A percentile compares a stretch with the other conserved stretches of the same genome.
These are phyloP conservation scores for Sanghuangporus baumii DNA, from an alignment of 1,284 basidiomycete species.

Conservation along the genomic window DNA sequence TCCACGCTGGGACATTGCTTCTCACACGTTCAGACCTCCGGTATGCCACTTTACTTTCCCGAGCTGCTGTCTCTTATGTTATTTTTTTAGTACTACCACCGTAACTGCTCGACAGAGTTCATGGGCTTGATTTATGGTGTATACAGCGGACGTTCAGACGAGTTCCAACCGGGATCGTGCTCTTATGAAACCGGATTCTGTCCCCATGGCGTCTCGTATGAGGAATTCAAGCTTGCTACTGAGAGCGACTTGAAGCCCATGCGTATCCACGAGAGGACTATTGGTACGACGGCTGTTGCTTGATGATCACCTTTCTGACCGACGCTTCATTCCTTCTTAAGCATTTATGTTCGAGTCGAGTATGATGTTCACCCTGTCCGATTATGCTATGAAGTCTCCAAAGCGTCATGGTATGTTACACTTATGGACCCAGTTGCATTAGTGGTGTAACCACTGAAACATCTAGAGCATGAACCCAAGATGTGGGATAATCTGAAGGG, in stretches of 20 bases:
- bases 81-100: conserved; percentile 50
- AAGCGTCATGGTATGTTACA: conserved; percentile 44
- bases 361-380: conserved; percentile 56
- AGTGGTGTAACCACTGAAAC: not conserved
- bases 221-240: conserved; percentile 49
- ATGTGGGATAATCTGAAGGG: conserved; percentile 59
- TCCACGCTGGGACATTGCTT: conserved; percentile 57
- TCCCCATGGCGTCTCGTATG: conserved; percentile 55
- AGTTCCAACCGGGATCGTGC: conserved; percentile 51
- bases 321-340: conserved; percentile 20
- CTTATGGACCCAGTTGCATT: not conserved
- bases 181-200: conserved; percentile 60
- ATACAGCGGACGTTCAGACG: conserved; percentile 57
- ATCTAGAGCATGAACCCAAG: conserved; percentile 45
- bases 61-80: not conserved
- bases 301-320: not conserved
- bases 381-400: conserved; percentile 53
- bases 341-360: conserved; percentile 65
- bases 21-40: conserved; percentile 39
- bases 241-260: conserved; percentile 45
- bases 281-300: conserved; percentile 33
- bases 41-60: conserved; percentile 22
- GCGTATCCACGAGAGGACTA: conserved; percentile 46
- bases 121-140: conserved; percentile 55
- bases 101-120: conserved; percentile 57